Percentiles rank a stretch among this genome's conserved stretches.
phyloP scores from a whole-genome alignment of 2,329 filamentous ascomycete genomes.

The Trichoderma harzianum region DNA sequence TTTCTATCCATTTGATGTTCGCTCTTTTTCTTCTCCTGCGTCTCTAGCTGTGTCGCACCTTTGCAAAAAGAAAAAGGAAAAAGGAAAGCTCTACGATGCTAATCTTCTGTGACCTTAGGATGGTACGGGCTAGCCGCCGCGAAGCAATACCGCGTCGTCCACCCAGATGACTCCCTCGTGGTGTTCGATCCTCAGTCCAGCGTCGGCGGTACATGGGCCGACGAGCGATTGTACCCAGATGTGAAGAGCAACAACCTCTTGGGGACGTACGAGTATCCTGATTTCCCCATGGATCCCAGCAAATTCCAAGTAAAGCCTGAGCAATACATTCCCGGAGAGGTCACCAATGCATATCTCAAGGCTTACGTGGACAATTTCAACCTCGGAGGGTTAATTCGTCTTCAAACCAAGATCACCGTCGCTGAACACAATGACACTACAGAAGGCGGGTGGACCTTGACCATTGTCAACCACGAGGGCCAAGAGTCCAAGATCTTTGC shows the following conservation, averaged over 20 bases:
- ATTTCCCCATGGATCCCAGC: conserved; percentile 64
- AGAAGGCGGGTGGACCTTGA: conserved; percentile 43
- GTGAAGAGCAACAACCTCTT: conserved; percentile 72
- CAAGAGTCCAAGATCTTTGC: conserved; percentile 34
- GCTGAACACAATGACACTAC: conserved; percentile 41
- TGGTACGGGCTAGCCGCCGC: conserved; percentile 57
- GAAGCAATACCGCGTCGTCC: conserved; percentile 57
- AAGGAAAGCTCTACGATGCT: background rate
- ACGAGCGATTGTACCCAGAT: conserved; percentile 63
- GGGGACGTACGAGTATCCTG: conserved; percentile 69
- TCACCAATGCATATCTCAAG: conserved; percentile 47
- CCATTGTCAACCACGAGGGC: conserved; percentile 23
- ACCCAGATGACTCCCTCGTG: conserved; percentile 54
- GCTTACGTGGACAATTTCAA: conserved; percentile 43
- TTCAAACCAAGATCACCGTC: conserved; percentile 37
- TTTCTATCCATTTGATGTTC: background rate
- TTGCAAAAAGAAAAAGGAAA: background rate
- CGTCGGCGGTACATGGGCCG: conserved; percentile 68
- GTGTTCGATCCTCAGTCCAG: conserved; percentile 56
- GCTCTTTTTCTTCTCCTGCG: background rate
- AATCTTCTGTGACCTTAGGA: conserved; percentile 19
- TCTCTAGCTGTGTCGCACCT: background rate
- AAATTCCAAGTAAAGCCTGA: conserved; percentile 46
- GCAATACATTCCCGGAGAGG: conserved; percentile 46
- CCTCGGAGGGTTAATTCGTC: conserved; percentile 40